Conservation (phyloP, 1,139 yeast genomes). For the Ogataea hybrid region DNA sequence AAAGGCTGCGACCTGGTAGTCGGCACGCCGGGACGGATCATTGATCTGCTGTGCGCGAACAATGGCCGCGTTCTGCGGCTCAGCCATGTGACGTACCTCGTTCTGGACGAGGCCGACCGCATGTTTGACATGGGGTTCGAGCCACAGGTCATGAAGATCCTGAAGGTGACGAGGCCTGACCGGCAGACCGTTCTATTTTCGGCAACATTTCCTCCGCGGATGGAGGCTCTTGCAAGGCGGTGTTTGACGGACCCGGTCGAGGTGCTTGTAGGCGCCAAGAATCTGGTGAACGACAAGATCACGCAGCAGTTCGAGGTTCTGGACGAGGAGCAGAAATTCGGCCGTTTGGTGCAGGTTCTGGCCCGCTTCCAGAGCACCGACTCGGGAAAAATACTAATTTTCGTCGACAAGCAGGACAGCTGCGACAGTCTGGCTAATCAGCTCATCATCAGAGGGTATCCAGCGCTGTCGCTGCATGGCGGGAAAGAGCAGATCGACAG, state of each 20-base stretch:
- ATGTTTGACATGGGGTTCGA: constrained; percentile 98
- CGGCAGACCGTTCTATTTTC: constrained; percentile 91
- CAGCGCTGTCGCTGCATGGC: constrained; percentile 79
- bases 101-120: constrained; percentile 94
- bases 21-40: constrained; percentile 95
- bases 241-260: constrained; percentile 65
- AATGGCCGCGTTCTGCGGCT: constrained; percentile 75
- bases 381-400: constrained; percentile 62
- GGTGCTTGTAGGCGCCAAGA: constrained; percentile 78
- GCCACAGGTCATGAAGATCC: constrained; percentile 87
- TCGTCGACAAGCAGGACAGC: constrained; percentile 81
- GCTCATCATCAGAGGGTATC: constrained; percentile 54
- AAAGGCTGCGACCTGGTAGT: constrained; percentile 80
- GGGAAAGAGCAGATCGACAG: constrained; percentile 90
- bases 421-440: constrained; percentile 70
- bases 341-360: constrained; percentile 51
- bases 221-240: constrained; percentile 72
- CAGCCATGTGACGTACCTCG: constrained; percentile 71
- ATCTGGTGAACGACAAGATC: constrained; percentile 81
- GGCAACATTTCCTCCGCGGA: constrained; percentile 86
- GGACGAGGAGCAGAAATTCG: constrained; percentile 53
- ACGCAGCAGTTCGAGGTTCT: constrained; percentile 68
- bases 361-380: constrained; percentile 40
- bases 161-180: constrained; percentile 79
- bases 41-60: constrained; percentile 84